phyloP scores from a whole-genome alignment of 2,329 filamentous ascomycete genomes.

The Pestalotiopsis sp. region DNA sequence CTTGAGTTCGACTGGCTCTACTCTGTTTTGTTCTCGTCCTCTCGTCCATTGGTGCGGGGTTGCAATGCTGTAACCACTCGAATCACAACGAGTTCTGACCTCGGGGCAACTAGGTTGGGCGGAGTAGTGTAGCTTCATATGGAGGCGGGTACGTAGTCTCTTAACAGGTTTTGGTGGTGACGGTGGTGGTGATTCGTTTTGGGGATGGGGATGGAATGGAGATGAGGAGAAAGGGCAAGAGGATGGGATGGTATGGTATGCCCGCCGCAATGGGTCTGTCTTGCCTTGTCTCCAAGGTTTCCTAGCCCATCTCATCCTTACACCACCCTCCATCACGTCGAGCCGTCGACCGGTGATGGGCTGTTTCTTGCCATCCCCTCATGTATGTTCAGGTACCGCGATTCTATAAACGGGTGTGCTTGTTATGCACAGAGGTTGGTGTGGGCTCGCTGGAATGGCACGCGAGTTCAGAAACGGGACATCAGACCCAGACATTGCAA shows the following conservation, averaged over 20 bases:
- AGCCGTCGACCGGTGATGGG: neutral
- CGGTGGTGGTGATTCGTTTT: slow-evolving; percentile 3
- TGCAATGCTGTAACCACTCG: neutral
- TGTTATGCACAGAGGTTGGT: neutral
- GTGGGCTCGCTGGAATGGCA: neutral
- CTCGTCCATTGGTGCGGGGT: slow-evolving; percentile 12
- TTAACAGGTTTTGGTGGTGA: neutral
- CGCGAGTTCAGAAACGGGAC: neutral
- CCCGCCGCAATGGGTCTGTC: neutral
- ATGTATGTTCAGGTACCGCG: neutral
- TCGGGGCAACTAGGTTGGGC: slow-evolving; percentile 3
- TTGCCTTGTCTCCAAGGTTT: neutral
- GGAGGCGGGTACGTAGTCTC: neutral
- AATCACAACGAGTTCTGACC: neutral
- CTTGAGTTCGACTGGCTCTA: slow-evolving; percentile 2
- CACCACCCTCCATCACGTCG: slow-evolving; percentile 12
- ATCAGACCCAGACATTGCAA: neutral
- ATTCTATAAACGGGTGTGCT: neutral
- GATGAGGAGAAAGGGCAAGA: neutral
- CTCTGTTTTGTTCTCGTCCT: neutral
- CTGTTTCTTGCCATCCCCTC: neutral
- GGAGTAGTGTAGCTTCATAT: neutral
- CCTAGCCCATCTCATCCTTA: slow-evolving; percentile 1
- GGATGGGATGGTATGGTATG: neutral
- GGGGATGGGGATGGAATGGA: too few relatives aligned